Percentiles rank a stretch among this genome's conserved stretches.
Evolutionary conservation across 768 basidiomycete genomes (phyloP).

Genomic region (Mycena metata): DNA sequence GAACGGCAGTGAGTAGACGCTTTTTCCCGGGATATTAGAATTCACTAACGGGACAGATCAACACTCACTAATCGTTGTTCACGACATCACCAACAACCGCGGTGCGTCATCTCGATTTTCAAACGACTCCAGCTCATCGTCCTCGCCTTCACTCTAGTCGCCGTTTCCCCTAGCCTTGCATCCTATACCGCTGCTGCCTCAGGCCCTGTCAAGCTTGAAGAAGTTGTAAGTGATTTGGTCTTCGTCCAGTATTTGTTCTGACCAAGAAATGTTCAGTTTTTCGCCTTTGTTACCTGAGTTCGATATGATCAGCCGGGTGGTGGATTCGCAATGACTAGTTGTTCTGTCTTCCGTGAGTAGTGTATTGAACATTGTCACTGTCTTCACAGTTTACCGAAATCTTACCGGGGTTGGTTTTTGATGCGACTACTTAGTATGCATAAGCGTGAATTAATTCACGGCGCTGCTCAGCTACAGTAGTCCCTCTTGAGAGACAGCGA

Average conservation of each 20-base stretch:
- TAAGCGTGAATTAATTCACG: too few relatives aligned
- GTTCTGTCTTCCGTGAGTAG: too few relatives aligned
- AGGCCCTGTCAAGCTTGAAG: conserved; percentile 5
- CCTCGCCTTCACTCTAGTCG: neutral
- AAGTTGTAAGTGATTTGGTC: conserved; percentile 9
- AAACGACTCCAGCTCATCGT: neutral
- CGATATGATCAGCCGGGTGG: neutral
- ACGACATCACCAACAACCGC: conserved; percentile 22
- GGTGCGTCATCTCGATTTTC: conserved; percentile 9
- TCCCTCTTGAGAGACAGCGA: too few relatives aligned
- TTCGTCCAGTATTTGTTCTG: conserved; percentile 12
- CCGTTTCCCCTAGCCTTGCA: conserved; percentile 12
- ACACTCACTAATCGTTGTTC: conserved; percentile 19
- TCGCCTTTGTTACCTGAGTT: conserved; percentile 14
- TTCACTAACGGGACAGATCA: conserved; percentile 1
- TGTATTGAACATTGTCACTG: too few relatives aligned
- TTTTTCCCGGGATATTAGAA: neutral
- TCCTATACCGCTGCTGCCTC: conserved; percentile 10
- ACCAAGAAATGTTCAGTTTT: conserved; percentile 13
- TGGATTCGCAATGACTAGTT: too few relatives aligned
- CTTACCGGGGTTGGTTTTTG: too few relatives aligned
- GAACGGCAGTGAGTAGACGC: conserved; percentile 13
- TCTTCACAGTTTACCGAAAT: too few relatives aligned
- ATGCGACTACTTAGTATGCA: too few relatives aligned
- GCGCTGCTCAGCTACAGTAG: too few relatives aligned